Evolutionary conservation across 148 eudicot species (phyloP), one percentile per base, ranked within the genome.

Genomic region (Arctostaphylos glauca): DNA sequence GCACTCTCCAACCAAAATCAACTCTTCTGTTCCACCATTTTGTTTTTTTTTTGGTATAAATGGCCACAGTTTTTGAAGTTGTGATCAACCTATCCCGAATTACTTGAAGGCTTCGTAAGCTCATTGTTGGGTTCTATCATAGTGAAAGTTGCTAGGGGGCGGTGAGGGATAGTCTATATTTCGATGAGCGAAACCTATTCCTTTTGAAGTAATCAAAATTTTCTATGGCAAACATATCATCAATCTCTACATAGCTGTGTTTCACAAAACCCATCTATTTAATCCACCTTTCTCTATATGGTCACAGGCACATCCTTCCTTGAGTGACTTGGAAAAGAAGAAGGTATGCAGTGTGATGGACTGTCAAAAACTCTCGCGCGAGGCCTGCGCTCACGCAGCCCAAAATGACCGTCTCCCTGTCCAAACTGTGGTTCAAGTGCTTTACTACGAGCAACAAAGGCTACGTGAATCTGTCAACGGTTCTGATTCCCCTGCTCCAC

Each of bases 361-460:
- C 90, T 94, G 98, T 71, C 97, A 92, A 75, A 96, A 92, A 88
- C 90, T 96, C n/a, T 96, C 99, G 1, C 81, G 97, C 0, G 98
- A 94, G 78, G 99, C 99, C 68, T 93, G 98, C 62, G 94, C 96
- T 44, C 99, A 94, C 31, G 99, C 97, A 0, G 98, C 99, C 77
- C 99, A 96, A 49, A 96, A 94, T 19, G 94, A 94, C 67, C 89
- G 99, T 8, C 93, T 96, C n/a, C 98, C 99, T 0, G 98, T 89
- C 46, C 99, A 96, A 85, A 91, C 97, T 0, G 94, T 94, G 0
- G 97, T 96, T 52, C 97, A 96, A 89, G 96, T 93, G 14, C 96
- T 94, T 15, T 96, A 94, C 92, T 86, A 91, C 76, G 99, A 94
- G 91, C 98, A 94, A 73, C 94, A 94, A 84, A 92, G 99, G 66